Evolutionary conservation across 768 basidiomycete genomes (phyloP), one percentile per base, ranked within the genome.

Genomic region (Boletus vermiculosoides): DNA sequence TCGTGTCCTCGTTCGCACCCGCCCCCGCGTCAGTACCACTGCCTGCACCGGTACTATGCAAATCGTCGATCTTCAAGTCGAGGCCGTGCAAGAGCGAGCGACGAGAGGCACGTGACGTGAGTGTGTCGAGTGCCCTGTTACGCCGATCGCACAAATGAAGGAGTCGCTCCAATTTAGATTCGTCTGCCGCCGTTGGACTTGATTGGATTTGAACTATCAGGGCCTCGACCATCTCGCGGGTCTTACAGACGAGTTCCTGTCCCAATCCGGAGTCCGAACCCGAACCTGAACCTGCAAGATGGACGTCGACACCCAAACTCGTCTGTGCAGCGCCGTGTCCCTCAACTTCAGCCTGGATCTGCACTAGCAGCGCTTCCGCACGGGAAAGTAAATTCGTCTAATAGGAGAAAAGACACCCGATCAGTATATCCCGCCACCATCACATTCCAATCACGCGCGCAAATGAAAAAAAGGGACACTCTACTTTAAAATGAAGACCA

Each of bases 61-160:
- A 51, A 12, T 61, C 63, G 23, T 77, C 72, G 30, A 78, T 60
- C 39, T 70, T 68, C 16, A 83, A 55, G 11, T 81, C 81, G 16
- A 83, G 70, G 6, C 82, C 79, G 10, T 73, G 74, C 42, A 83
- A 55, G 7, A 74, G 74, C 13, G 82, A 65, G 55, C 66, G 75
- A 1, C 78, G 77, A 36, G 74, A 68, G 10, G 58, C 65, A 15
- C 73, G 71, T n/a, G 69, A 55, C 2, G 77, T 71, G 4, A 83
- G 75, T 23, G 75, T 76, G 49, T 81, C 79, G 18, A 95, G 66
- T 12, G 86, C 71, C 0, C 74, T 69, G 9, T 82, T 81, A 23
- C 98, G 74, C 40, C 78, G 76, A 67, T 97, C 95, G 61, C 91
- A 90, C 25, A 94, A 71, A 2, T 64, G 73, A 10, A 95, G 76